Percentiles rank a stretch among this genome's conserved stretches.
These are phyloP conservation scores for Amphirosellinia nigrospora DNA, from an alignment of 495 filamentous ascomycete species.

Conservation along the genomic window DNA sequence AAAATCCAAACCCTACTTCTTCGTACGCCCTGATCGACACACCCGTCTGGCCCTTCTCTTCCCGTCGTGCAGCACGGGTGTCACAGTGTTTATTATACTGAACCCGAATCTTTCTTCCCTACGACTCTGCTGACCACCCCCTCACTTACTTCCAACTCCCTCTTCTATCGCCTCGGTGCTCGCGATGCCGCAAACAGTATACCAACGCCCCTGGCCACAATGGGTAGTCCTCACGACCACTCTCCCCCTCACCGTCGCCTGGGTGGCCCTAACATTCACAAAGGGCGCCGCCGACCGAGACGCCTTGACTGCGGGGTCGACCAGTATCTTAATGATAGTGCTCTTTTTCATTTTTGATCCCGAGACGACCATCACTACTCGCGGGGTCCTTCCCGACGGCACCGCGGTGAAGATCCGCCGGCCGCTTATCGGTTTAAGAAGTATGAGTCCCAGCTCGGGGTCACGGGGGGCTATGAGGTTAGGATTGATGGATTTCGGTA, in stretches of 20 bases:
- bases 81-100: no score
- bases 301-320: not conserved
- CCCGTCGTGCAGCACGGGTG: not conserved
- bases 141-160: no score
- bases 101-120: no score
- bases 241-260: conserved; percentile 2
- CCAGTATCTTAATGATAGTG: not conserved
- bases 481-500: conserved; percentile 23
- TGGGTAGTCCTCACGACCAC: not conserved
- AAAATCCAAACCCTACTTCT: no score
- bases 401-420: conserved; percentile 16
- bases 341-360: conserved; percentile 6
- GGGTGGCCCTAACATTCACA: not conserved
- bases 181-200: conserved; percentile 17
- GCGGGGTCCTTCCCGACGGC: not conserved
- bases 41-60: no score
- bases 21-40: no score
- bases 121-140: no score
- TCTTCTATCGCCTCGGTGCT: not conserved
- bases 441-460: conserved; percentile 4
- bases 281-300: not conserved
- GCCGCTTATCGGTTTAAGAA: conserved; percentile 5
- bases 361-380: conserved; percentile 8
- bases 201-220: conserved; percentile 12
- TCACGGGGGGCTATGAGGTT: conserved; percentile 20